Base-by-base conservation (phyloP, 2,329 filamentous ascomycete genomes). In the Passalora sequoiae region DNA sequence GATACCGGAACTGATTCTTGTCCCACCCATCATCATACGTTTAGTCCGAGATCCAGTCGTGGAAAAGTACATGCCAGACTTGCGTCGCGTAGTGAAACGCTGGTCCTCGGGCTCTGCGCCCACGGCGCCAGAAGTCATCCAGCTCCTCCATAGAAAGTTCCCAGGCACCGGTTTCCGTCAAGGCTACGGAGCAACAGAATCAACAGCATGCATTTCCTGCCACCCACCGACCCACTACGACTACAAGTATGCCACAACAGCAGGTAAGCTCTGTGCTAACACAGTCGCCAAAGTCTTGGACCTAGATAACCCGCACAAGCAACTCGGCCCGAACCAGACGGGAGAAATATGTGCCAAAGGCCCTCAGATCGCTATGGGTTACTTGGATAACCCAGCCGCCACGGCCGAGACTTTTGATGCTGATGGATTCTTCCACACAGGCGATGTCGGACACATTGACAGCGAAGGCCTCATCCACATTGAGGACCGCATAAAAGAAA, bases 101-200 rank as follows among this genome's bases (percentile, higher is more conserved):
- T 79, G 81, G 60, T 75, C 72, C 0, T 79, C 74, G 1, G 80
- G 80, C 4, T 79, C 79, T 0, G 80, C 80, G 0, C 80, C 80
- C 0, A 64, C 78, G 2, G 68, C 69, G 0, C 66, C 67, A 1
- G 75, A 83, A 17, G 74, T 84, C 41, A 69, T 83, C 15, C 67
- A 73, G 13, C 66, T 72, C 27, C 63, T 83, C 6, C 63, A 75
- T 32, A 63, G 68, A 37, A 72, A 69, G 37, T 83, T 81, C 51
- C 80, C 79, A 0, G 60, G 69, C 0, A 78, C 74, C 0, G 77
- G 77, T 0, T 80, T 83, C 60, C 78, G 78, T 53, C 80, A 83
- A 56, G 79, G 78, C 1, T 84, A 83, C 53, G 81, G 81, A n/a
- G 83, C 84, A 72, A 84, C 80, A 0, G 81, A 83, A 60, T 75